These are phyloP conservation scores for Pseudisothecium myosuroides DNA, from an alignment of 225 moss, liverwort and hornwort species.

Conservation along the genomic window DNA sequence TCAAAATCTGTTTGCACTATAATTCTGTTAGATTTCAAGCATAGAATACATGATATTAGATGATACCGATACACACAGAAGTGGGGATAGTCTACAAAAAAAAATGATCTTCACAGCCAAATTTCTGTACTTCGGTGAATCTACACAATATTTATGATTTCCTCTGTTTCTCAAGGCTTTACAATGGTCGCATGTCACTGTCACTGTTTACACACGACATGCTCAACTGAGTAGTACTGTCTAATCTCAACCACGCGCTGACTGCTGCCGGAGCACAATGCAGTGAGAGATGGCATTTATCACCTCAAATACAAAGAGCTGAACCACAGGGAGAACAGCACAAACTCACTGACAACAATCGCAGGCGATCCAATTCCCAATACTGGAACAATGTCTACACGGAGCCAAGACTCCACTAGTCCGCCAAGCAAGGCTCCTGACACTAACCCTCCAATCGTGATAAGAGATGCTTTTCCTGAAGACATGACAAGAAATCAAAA, in stretches of 20 bases:
- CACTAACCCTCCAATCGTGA: slow-evolving; percentile 65
- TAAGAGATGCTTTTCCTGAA: slow-evolving; percentile 69
- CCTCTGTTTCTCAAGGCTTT: slow-evolving; percentile 9
- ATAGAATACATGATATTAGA: background rate
- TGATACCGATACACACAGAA: background rate
- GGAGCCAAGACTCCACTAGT: slow-evolving; percentile 75
- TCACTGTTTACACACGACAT: background rate
- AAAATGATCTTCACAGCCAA: background rate
- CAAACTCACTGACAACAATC: slow-evolving; percentile 77
- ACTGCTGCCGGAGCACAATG: background rate
- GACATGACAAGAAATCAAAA: background rate
- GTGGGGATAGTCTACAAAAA: background rate
- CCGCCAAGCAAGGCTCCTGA: slow-evolving; percentile 76
- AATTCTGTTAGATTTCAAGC: background rate
- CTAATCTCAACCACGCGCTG: background rate
- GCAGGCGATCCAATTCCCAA: slow-evolving; percentile 76
- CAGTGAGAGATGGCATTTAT: background rate
- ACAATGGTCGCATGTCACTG: background rate
- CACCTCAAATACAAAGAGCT: slow-evolving; percentile 74
- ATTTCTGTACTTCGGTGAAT: background rate
- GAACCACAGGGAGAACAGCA: slow-evolving; percentile 67
- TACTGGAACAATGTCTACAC: slow-evolving; percentile 79
- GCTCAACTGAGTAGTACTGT: background rate
- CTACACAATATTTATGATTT: slow-evolving; percentile 3
- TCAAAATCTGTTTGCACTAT: background rate